Percentiles rank a stretch among this genome's conserved stretches.
Conservation (phyloP, 176 grass and related monocot genomes). For the Carex parvula region DNA sequence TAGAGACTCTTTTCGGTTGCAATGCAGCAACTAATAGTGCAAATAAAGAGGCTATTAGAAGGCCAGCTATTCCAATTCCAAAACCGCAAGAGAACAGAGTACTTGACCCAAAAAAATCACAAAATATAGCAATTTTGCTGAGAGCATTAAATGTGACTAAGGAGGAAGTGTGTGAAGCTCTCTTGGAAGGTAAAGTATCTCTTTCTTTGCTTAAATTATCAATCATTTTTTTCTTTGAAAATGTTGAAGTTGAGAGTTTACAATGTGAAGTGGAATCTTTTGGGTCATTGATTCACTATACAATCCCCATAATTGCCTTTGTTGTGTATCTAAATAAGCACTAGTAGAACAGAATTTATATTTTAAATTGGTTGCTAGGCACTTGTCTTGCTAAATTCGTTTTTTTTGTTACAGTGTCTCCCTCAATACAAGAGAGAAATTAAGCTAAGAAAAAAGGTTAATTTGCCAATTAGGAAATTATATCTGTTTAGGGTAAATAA, state of each 20-base stretch:
- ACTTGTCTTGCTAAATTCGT: background rate
- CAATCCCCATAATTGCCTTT: background rate
- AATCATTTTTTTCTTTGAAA: constrained; percentile 3
- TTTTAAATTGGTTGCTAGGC: background rate
- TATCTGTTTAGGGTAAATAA: background rate
- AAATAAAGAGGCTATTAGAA: constrained; percentile 48
- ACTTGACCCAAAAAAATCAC: constrained; percentile 93
- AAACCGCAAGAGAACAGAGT: constrained; percentile 72
- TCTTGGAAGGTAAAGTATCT: constrained; percentile 74
- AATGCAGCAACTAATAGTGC: constrained; percentile 42
- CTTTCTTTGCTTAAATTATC: constrained; percentile 14
- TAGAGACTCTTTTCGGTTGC: constrained; percentile 93
- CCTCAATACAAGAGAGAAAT: background rate
- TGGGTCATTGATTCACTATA: background rate
- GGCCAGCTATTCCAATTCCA: constrained; percentile 45
- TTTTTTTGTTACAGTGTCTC: background rate
- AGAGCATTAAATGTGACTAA: constrained; percentile 92
- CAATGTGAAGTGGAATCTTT: background rate
- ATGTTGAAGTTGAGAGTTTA: constrained; percentile 10
- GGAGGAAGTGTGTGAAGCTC: constrained; percentile 88
- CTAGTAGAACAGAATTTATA: background rate
- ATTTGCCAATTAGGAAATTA: background rate
- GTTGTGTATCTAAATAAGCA: background rate
- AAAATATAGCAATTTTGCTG: constrained; percentile 96
- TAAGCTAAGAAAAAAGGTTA: background rate